Conservation (phyloP, 306 rosid species). For the Quillaja saponaria region DNA sequence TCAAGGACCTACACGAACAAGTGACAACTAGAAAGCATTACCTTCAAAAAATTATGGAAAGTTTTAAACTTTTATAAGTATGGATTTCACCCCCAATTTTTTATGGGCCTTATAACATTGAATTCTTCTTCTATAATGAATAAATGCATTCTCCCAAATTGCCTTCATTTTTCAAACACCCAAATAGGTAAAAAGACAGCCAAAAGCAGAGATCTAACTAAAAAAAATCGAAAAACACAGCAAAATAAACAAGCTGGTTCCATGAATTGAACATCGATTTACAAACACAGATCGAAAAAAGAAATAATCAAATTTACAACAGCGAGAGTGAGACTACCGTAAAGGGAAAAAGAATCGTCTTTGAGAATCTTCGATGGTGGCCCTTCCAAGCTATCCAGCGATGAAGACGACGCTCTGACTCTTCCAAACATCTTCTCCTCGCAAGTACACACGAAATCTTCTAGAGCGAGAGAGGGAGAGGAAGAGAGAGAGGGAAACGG, state of each 20-base stretch:
- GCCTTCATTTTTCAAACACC: not conserved
- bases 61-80: too few species aligned
- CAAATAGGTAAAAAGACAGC: not conserved
- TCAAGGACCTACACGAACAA: too few species aligned
- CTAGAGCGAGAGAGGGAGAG: not conserved
- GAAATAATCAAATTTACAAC: not conserved
- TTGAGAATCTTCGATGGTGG: conserved; percentile 71
- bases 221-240: not conserved
- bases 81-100: too few species aligned
- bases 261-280: not conserved
- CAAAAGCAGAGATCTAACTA: too few species aligned
- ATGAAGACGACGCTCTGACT: conserved; percentile 61
- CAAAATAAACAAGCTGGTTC: not conserved
- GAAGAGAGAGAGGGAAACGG: not conserved
- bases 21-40: too few species aligned
- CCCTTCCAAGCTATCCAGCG: conserved; percentile 66
- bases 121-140: too few species aligned
- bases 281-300: not conserved
- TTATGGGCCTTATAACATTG: too few species aligned
- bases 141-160: not conserved
- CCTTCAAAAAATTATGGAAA: too few species aligned
- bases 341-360: conserved; percentile 74
- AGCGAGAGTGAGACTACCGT: conserved; percentile 46
- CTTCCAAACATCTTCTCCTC: conserved; percentile 65
- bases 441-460: too few species aligned